Percentiles rank a stretch among this genome's conserved stretches.
These are phyloP conservation scores for Nemania sp. DNA, from an alignment of 2,329 filamentous ascomycete species.

Conservation along the genomic window DNA sequence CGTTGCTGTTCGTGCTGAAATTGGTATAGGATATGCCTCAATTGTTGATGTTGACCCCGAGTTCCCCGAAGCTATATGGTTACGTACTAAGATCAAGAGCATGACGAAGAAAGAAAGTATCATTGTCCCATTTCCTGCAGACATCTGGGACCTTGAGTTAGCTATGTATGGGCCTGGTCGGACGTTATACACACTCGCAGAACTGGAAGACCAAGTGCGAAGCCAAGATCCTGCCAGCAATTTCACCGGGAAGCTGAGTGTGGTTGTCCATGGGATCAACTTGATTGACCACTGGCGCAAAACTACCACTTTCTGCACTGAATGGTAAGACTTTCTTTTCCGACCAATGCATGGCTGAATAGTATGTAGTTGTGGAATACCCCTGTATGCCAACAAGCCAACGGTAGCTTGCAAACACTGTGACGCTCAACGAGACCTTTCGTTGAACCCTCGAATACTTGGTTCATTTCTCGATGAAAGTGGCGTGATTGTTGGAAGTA, in stretches of 20 bases:
- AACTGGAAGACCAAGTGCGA: constrained; percentile 49
- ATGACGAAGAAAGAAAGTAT: constrained; percentile 55
- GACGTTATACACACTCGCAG: constrained; percentile 48
- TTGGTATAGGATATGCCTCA: constrained; percentile 46
- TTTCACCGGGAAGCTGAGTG: constrained; percentile 48
- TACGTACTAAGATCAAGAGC: constrained; percentile 53
- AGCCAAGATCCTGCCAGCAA: constrained; percentile 34
- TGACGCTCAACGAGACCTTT: constrained; percentile 35
- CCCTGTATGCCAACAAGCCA: constrained; percentile 56
- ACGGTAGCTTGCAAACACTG: constrained; percentile 47
- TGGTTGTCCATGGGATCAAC: constrained; percentile 42
- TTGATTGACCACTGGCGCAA: constrained; percentile 40
- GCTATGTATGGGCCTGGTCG: constrained; percentile 41
- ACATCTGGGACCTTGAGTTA: constrained; percentile 44
- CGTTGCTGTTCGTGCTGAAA: constrained; percentile 21
- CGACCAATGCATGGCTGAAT: constrained; percentile 5
- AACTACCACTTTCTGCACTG: constrained; percentile 45
- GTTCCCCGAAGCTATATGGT: constrained; percentile 57
- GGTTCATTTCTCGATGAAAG: constrained; percentile 58
- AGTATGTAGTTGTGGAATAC: constrained; percentile 53
- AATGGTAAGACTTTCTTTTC: constrained; percentile 44
- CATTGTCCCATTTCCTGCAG: constrained; percentile 52
- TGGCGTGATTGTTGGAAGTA: constrained; percentile 53
- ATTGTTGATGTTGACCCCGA: constrained; percentile 61
- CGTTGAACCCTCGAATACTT: constrained; percentile 48